These are phyloP conservation scores for Fusarium floridanum DNA, from an alignment of 2,329 filamentous ascomycete genomes.

Conservation along the genomic window DNA sequence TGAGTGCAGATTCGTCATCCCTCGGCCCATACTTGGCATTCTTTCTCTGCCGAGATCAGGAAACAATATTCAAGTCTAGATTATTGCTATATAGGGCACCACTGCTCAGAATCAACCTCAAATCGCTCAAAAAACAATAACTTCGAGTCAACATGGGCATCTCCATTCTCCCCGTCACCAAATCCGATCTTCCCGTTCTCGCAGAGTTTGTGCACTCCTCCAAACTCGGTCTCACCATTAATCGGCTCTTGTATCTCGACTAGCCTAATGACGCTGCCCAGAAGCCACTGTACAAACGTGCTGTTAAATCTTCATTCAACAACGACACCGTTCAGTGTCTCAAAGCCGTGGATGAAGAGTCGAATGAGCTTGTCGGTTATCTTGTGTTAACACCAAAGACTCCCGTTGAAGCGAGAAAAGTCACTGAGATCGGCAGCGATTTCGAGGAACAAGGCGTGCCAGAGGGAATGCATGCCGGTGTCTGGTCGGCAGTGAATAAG, in stretches of 20 bases:
- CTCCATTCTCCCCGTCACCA: constrained; percentile 4
- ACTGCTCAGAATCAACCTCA: no score
- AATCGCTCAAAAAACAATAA: no score
- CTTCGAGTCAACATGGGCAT: neutral
- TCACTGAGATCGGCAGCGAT: neutral
- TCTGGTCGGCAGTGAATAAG: neutral
- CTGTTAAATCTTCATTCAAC: neutral
- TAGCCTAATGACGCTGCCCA: constrained; percentile 20
- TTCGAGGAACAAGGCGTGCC: neutral
- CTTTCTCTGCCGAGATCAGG: neutral
- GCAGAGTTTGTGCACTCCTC: constrained; percentile 7
- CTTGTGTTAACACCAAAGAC: constrained; percentile 4
- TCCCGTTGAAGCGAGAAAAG: neutral
- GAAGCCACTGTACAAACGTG: neutral
- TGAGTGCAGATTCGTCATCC: neutral
- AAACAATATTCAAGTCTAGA: neutral
- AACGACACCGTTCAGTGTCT: neutral
- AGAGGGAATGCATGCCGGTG: neutral
- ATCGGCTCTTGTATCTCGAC: constrained; percentile 14
- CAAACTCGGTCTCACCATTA: constrained; percentile 17
- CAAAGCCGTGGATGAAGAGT: constrained; percentile 12
- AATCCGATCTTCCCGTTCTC: neutral
- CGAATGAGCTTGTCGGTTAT: constrained; percentile 18
- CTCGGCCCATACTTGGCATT: no score
- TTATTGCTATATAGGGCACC: neutral